phyloP scores from a whole-genome alignment of 2,329 filamentous ascomycete species.

The Lizonia empirigonia region DNA sequence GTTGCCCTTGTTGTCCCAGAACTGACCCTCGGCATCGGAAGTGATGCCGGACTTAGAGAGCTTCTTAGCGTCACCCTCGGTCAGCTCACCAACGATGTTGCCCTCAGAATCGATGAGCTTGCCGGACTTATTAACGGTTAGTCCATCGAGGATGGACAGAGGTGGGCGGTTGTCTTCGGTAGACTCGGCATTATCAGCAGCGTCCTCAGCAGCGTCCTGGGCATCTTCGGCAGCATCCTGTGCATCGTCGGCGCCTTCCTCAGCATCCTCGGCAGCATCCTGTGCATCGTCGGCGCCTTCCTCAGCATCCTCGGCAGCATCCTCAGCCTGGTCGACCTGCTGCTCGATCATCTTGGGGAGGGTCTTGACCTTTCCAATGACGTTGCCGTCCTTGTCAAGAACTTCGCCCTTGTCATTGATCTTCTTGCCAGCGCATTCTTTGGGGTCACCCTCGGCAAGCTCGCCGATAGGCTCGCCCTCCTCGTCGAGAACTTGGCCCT shows the following conservation, averaged over 20 bases:
- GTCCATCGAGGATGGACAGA: slow-evolving; percentile 57
- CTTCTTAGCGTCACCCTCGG: slow-evolving; percentile 60
- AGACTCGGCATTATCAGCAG: slow-evolving; percentile 35
- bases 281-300: slow-evolving; percentile 40
- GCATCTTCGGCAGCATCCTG: slow-evolving; percentile 43
- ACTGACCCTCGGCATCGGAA: slow-evolving; percentile 55
- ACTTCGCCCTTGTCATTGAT: slow-evolving; percentile 69
- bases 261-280: slow-evolving; percentile 40
- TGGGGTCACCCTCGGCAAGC: slow-evolving; percentile 62
- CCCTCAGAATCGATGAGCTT: slow-evolving; percentile 57
- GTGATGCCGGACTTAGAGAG: slow-evolving; percentile 56
- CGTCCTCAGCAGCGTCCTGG: slow-evolving; percentile 42
- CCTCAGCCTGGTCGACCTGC: slow-evolving; percentile 41
- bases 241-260: slow-evolving; percentile 40
- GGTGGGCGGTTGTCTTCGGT: slow-evolving; percentile 51
- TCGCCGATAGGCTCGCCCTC: slow-evolving; percentile 61
- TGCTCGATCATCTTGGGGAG: slow-evolving; percentile 52
- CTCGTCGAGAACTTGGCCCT: slow-evolving; percentile 59
- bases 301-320: slow-evolving; percentile 37
- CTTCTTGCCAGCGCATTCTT: slow-evolving; percentile 69
- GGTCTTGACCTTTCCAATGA: slow-evolving; percentile 66
- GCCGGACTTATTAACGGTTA: slow-evolving; percentile 57
- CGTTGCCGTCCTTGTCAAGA: slow-evolving; percentile 66
- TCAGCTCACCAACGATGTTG: slow-evolving; percentile 55
- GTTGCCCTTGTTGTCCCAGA: slow-evolving; percentile 61